Evolutionary conservation across 805 yeast species (phyloP).

Genomic region (Suhomyces prunicola): DNA sequence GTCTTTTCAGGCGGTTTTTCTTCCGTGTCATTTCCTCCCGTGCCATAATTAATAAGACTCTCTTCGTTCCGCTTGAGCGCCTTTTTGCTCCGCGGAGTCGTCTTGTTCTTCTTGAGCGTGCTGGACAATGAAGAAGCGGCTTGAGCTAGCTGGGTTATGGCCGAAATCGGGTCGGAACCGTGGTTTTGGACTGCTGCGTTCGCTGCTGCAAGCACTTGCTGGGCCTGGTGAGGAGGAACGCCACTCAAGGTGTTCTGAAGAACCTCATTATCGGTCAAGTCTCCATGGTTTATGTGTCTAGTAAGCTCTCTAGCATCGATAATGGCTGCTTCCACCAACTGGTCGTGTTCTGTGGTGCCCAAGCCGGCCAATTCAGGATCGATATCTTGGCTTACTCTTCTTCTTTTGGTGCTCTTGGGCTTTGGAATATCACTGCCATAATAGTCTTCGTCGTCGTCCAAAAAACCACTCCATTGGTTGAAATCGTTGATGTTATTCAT

Average conservation of each 20-base stretch:
- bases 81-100: constrained; percentile 4
- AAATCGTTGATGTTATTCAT: constrained; percentile 46
- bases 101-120: constrained; percentile 5
- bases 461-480: constrained; percentile 46
- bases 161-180: constrained; percentile 15
- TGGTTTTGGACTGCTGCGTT: constrained; percentile 22
- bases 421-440: constrained; percentile 6
- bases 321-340: constrained; percentile 66
- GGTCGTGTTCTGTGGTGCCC: constrained; percentile 53
- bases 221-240: constrained; percentile 25
- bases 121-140: constrained; percentile 20
- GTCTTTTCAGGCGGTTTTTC: constrained; percentile 4
- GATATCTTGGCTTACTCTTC: constrained; percentile 19
- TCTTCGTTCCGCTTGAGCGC: constrained; percentile 7
- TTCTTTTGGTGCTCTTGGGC: constrained; percentile 6
- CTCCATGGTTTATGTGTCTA: constrained; percentile 23
- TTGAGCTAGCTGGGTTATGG: constrained; percentile 29
- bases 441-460: constrained; percentile 21
- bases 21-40: background rate
- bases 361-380: constrained; percentile 40
- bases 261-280: constrained; percentile 3
- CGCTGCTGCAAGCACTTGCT: constrained; percentile 27
- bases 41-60: constrained; percentile 3
- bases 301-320: constrained; percentile 66
- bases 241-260: constrained; percentile 12